These are phyloP conservation scores for Cytospora piceicola DNA, from an alignment of 2,329 filamentous ascomycete species.

Conservation along the genomic window DNA sequence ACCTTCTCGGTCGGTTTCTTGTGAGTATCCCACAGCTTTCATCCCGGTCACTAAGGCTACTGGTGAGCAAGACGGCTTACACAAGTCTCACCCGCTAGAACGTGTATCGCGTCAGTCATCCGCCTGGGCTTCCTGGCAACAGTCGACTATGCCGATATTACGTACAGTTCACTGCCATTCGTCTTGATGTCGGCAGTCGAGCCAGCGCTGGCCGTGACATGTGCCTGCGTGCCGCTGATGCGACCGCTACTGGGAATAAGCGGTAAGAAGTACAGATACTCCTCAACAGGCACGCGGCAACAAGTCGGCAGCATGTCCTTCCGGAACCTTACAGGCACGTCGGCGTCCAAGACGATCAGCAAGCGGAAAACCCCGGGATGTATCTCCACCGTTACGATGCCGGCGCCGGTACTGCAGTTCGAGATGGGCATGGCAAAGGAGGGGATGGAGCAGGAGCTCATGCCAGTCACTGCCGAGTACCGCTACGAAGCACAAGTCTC, in stretches of 20 bases:
- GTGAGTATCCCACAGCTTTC: neutral
- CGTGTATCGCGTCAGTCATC: conserved; percentile 19
- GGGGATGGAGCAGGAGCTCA: conserved; percentile 20
- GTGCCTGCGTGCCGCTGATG: conserved; percentile 47
- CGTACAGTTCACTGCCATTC: conserved; percentile 23
- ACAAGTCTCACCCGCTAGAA: neutral
- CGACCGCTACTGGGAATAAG: conserved; percentile 42
- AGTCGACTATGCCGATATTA: conserved; percentile 21
- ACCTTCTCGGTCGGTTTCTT: conserved; percentile 21
- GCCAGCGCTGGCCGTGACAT: conserved; percentile 44
- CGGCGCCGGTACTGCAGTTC: conserved; percentile 17
- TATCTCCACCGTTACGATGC: conserved; percentile 11
- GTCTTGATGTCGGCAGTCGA: conserved; percentile 40
- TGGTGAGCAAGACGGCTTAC: neutral
- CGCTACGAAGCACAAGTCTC: conserved; percentile 19
- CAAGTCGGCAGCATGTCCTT: conserved; percentile 11
- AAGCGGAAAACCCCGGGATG: neutral
- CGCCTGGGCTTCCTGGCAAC: conserved; percentile 21
- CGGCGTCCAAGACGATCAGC: neutral
- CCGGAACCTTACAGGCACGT: neutral
- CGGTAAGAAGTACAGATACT: conserved; percentile 29
- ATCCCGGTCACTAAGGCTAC: neutral
- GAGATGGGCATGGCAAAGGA: conserved; percentile 23
- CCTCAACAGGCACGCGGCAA: conserved; percentile 14
- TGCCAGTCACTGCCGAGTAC: conserved; percentile 12